phyloP scores from a whole-genome alignment of 2,329 filamentous ascomycete species.

The Pseudogymnoascus sp. region DNA sequence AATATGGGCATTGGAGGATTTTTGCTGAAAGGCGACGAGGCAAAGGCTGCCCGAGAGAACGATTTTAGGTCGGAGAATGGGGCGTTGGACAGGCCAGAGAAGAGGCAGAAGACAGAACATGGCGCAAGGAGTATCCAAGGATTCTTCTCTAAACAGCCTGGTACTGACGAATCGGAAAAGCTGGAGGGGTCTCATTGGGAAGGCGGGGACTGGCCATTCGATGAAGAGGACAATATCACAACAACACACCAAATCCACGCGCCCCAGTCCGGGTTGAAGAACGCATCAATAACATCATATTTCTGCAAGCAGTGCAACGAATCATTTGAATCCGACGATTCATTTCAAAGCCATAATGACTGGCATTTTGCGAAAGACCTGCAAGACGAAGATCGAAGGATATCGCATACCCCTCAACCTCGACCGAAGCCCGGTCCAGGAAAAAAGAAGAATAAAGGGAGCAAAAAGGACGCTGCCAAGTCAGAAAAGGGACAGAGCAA shows the following conservation, averaged over 20 bases:
- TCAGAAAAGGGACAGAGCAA: slow-evolving; percentile 47
- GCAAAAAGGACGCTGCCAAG: background rate
- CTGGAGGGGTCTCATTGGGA: slow-evolving; percentile 22
- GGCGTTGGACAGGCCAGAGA: slow-evolving; percentile 22
- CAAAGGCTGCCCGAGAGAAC: slow-evolving; percentile 33
- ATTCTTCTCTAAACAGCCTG: slow-evolving; percentile 22
- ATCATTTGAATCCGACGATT: slow-evolving; percentile 49
- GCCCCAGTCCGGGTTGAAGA: background rate
- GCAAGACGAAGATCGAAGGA: slow-evolving; percentile 42
- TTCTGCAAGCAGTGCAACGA: slow-evolving; percentile 60
- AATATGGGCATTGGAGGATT: slow-evolving; percentile 85
- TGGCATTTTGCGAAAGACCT: slow-evolving; percentile 93
- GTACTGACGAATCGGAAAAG: slow-evolving; percentile 24
- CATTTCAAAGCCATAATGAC: slow-evolving; percentile 71
- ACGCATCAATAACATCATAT: background rate
- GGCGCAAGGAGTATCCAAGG: slow-evolving; percentile 22
- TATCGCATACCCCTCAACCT: slow-evolving; percentile 19
- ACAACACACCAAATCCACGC: background rate
- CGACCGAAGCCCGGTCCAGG: slow-evolving; percentile 13
- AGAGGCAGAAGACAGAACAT: slow-evolving; percentile 26
- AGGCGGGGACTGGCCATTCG: background rate
- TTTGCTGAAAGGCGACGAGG: slow-evolving; percentile 67
- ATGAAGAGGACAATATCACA: background rate
- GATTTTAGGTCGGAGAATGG: slow-evolving; percentile 12
- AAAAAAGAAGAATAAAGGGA: background rate